Evolutionary conservation across 139 green algal genomes (phyloP).

Genomic region (Chlamydomonas eustigma): DNA sequence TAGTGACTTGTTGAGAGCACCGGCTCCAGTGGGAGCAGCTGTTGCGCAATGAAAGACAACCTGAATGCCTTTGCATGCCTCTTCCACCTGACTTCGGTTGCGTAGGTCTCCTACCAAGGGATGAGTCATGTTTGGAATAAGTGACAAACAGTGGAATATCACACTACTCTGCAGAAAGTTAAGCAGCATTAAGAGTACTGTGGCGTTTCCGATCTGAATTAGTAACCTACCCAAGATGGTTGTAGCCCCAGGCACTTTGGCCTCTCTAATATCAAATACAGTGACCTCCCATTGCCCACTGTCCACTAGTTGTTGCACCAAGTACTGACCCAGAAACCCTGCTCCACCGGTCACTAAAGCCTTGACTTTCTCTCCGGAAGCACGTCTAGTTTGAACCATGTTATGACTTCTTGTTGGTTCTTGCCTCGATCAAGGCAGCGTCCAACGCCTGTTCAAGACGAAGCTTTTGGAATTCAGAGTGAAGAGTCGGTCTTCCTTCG

Average conservation of each 20-base stretch:
- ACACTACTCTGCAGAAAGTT: too few species aligned
- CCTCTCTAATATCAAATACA: constrained; percentile 73
- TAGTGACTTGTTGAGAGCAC: constrained; percentile 68
- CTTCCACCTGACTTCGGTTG: constrained; percentile 38
- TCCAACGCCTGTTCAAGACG: constrained; percentile 41
- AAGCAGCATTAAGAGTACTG: too few species aligned
- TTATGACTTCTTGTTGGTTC: constrained; percentile 1
- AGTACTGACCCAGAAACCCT: constrained; percentile 80
- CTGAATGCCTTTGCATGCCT: constrained; percentile 49
- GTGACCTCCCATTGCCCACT: constrained; percentile 57
- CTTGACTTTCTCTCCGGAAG: constrained; percentile 4
- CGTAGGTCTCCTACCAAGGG: constrained; percentile 53
- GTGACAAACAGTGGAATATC: too few species aligned
- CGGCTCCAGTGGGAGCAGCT: constrained; percentile 66
- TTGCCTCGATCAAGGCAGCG: constrained; percentile 25
- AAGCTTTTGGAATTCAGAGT: constrained; percentile 36
- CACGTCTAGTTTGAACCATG: neutral
- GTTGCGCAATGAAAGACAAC: constrained; percentile 87
- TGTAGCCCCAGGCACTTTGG: constrained; percentile 1
- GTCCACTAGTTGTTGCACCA: constrained; percentile 68
- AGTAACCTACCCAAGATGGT: neutral
- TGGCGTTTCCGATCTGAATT: neutral
- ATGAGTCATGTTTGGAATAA: neutral
- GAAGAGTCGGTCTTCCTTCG: constrained; percentile 38
- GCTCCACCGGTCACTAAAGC: constrained; percentile 71